These are phyloP conservation scores for Ascochyta rabiei DNA, from an alignment of 2,329 filamentous ascomycete species.

Conservation along the genomic window DNA sequence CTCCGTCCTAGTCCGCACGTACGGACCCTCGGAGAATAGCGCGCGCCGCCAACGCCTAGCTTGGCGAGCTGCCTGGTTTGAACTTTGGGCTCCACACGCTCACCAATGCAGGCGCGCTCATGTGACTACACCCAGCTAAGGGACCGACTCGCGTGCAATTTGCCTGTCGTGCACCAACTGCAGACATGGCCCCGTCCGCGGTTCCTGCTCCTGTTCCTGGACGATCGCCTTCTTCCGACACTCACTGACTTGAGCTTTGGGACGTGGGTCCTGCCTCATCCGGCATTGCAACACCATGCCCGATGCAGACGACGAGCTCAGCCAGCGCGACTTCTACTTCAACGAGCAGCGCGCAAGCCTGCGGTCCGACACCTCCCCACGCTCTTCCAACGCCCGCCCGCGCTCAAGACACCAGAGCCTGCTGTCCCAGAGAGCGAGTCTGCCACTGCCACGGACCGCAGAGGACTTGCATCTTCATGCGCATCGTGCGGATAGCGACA, in stretches of 20 bases:
- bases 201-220: not conserved
- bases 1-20: no score
- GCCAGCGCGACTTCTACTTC: slow-evolving; percentile 39
- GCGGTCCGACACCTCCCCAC: slow-evolving; percentile 28
- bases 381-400: slow-evolving; percentile 20
- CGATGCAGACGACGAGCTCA: slow-evolving; percentile 33
- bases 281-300: slow-evolving; percentile 22
- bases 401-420: slow-evolving; percentile 22
- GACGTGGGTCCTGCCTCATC: slow-evolving; percentile 2
- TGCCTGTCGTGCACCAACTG: not conserved
- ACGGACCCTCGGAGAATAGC: not conserved
- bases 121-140: not conserved
- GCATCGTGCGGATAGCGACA: slow-evolving; percentile 20
- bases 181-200: not conserved
- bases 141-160: slow-evolving; percentile 3
- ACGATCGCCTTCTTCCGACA: not conserved
- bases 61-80: not conserved
- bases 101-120: slow-evolving; percentile 1
- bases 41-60: slow-evolving; percentile 1
- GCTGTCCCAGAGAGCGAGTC: slow-evolving; percentile 3
- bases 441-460: slow-evolving; percentile 2
- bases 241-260: not conserved
- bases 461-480: slow-evolving; percentile 11
- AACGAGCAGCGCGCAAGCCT: slow-evolving; percentile 42
- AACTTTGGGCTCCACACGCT: not conserved